phyloP scores from a whole-genome alignment of 129 eudicot species.

The Lactuca saligna region DNA sequence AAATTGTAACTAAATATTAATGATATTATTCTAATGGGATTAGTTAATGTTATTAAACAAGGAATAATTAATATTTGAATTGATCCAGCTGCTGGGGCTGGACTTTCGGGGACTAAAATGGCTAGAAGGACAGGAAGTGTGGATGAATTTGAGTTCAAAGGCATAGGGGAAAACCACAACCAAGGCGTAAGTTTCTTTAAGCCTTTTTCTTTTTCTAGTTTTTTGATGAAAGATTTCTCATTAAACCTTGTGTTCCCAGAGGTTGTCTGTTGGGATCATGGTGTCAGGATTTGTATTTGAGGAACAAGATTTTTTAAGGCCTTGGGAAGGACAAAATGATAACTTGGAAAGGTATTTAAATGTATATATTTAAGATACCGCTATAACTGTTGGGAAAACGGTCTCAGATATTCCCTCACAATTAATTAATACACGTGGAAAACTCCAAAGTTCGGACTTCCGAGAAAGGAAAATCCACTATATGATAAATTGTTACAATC shows the following conservation, averaged over 20 bases:
- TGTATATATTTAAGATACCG: background rate
- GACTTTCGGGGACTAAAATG: slow-evolving; percentile 87
- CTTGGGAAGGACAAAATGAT: slow-evolving; percentile 83
- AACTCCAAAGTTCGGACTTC: too few relatives aligned
- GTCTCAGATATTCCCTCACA: too few relatives aligned
- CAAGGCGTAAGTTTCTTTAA: slow-evolving; percentile 71
- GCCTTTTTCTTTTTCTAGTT: background rate
- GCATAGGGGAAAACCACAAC: slow-evolving; percentile 76
- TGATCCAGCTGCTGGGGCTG: slow-evolving; percentile 95
- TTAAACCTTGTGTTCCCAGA: slow-evolving; percentile 51
- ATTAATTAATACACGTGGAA: too few relatives aligned
- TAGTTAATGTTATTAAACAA: background rate
- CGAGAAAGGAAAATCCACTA: background rate
- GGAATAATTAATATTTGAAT: slow-evolving; percentile 22
- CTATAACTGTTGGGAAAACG: too few relatives aligned
- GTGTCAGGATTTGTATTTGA: slow-evolving; percentile 80
- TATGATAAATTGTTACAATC: background rate
- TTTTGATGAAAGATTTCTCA: slow-evolving; percentile 18
- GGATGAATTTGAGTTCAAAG: slow-evolving; percentile 92
- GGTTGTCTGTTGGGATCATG: slow-evolving; percentile 81
- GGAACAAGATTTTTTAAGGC: slow-evolving; percentile 66
- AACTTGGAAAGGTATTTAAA: slow-evolving; percentile 65
- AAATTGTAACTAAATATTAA: too few relatives aligned
- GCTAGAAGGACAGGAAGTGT: slow-evolving; percentile 91
- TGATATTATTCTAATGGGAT: too few relatives aligned